Percentiles rank a stretch among this genome's conserved stretches.
These are phyloP conservation scores for Xylariales sp. DNA, from an alignment of 2,329 filamentous ascomycete species.

Conservation along the genomic window DNA sequence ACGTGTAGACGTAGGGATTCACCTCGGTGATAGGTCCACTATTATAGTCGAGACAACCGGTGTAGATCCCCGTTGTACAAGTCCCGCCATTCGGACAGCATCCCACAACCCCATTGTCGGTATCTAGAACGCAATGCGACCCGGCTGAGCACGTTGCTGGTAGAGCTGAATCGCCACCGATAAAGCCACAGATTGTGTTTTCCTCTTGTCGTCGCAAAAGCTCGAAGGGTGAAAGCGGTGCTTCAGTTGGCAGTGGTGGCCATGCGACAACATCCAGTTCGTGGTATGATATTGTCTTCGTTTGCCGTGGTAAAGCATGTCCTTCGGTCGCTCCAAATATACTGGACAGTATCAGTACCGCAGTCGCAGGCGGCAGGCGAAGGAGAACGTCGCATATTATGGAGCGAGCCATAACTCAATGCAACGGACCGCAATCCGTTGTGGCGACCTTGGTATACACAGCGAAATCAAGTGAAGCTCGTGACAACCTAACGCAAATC, in stretches of 20 bases:
- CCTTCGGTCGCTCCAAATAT: constrained; percentile 28
- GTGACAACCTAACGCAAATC: constrained; percentile 10
- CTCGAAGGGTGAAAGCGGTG: constrained; percentile 31
- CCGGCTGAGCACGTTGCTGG: constrained; percentile 54
- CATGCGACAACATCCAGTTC: constrained; percentile 36
- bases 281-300: constrained; percentile 30
- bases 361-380: constrained; percentile 30
- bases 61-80: constrained; percentile 53
- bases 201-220: constrained; percentile 35
- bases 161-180: constrained; percentile 45
- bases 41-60: constrained; percentile 50
- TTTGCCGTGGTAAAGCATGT: constrained; percentile 37
- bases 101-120: constrained; percentile 43
- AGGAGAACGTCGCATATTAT: constrained; percentile 28
- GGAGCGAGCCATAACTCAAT: constrained; percentile 24
- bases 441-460: constrained; percentile 6
- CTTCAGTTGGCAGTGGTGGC: constrained; percentile 36
- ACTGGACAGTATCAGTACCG: constrained; percentile 29
- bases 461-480: not conserved
- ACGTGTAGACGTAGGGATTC: constrained; percentile 55
- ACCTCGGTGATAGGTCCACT: constrained; percentile 44
- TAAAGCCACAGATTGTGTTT: constrained; percentile 55
- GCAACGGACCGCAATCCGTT: no score
- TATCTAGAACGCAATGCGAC: constrained; percentile 54
- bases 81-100: constrained; percentile 50